Percentiles rank a stretch among this genome's conserved stretches.
Conservation (phyloP, 2,329 filamentous ascomycete species). For the Phyllosticta ampelicida region DNA sequence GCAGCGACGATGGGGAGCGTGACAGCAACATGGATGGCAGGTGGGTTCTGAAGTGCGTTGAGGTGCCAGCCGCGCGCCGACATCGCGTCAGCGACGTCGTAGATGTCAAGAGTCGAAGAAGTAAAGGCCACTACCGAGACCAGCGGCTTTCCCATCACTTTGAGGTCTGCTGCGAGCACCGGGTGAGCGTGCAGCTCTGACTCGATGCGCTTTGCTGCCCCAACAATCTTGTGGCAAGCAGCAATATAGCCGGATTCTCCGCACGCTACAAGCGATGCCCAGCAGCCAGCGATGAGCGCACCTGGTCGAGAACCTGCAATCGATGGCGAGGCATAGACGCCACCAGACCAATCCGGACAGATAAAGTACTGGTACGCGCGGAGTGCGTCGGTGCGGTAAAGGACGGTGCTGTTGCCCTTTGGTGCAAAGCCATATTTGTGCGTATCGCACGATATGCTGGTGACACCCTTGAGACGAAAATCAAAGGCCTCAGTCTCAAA, state of each 20-base stretch:
- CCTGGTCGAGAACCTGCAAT: constrained; percentile 88
- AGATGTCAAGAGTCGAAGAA: constrained; percentile 76
- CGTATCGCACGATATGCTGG: constrained; percentile 90
- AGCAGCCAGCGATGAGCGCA: constrained; percentile 89
- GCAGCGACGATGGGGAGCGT: constrained; percentile 76
- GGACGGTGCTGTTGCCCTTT: constrained; percentile 87
- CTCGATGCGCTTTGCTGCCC: constrained; percentile 69
- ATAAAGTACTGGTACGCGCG: constrained; percentile 95
- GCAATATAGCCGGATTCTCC: constrained; percentile 83
- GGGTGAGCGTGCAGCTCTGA: constrained; percentile 61
- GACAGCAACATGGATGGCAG: constrained; percentile 88
- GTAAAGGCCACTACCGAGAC: constrained; percentile 86
- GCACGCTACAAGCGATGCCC: constrained; percentile 81
- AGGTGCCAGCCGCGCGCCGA: constrained; percentile 81
- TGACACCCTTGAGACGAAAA: constrained; percentile 88
- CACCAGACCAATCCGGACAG: constrained; percentile 86
- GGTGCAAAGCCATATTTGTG: constrained; percentile 99
- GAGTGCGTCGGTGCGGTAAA: constrained; percentile 73
- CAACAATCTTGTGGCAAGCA: constrained; percentile 79
- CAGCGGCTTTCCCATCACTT: constrained; percentile 72
- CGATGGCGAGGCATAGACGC: constrained; percentile 87
- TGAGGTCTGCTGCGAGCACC: constrained; percentile 58
- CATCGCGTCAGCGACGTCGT: constrained; percentile 90
- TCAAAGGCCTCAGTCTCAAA: constrained; percentile 85
- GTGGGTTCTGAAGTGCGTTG: constrained; percentile 83